A percentile compares a stretch with the other conserved stretches of the same genome.
Conservation (phyloP, 129 eudicot genomes). For the Ambrosia artemisiifolia region DNA sequence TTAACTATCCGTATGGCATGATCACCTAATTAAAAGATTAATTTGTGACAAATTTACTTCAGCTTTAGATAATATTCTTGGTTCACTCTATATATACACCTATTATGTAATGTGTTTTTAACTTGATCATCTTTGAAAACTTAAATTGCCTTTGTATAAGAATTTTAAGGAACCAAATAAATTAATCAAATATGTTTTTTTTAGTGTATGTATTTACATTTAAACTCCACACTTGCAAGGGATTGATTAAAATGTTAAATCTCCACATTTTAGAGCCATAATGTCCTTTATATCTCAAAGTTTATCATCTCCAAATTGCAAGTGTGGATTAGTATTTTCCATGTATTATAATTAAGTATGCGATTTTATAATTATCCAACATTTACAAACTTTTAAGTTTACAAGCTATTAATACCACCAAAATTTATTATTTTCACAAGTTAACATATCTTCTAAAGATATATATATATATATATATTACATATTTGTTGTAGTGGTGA, state of each 20-base stretch:
- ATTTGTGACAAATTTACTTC: background rate
- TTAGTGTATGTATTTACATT: background rate
- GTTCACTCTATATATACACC: background rate
- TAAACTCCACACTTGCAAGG: background rate
- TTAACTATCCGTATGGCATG: background rate
- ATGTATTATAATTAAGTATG: background rate
- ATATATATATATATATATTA: background rate
- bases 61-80: background rate
- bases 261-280: background rate
- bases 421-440: background rate
- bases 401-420: background rate
- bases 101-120: background rate
- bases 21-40: background rate
- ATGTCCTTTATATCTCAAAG: background rate
- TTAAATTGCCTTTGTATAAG: background rate
- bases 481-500: background rate
- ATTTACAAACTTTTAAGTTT: background rate
- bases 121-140: background rate
- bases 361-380: background rate
- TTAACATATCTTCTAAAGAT: background rate
- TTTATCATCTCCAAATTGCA: background rate
- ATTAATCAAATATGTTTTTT: background rate
- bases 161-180: no score
- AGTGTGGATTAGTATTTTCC: background rate
- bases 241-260: background rate